Conservation (phyloP, 202 grass and related monocot genomes). For the Eragrostis tef region DNA sequence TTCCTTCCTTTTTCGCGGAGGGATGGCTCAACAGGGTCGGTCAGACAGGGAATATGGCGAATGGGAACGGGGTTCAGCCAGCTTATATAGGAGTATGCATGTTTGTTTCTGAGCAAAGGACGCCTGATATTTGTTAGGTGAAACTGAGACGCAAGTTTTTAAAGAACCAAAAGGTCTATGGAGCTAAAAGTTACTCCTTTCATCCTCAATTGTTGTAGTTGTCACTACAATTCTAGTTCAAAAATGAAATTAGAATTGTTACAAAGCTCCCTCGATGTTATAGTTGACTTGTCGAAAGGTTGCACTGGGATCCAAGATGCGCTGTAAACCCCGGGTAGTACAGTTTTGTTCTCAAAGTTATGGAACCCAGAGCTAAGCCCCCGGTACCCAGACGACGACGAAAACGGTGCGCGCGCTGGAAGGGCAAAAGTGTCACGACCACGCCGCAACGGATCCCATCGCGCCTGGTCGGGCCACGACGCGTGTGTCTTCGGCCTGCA, state of each 20-base stretch:
- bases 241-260: too few relatives aligned
- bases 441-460: slow-evolving; percentile 60
- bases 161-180: background rate
- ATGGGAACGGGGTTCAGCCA: too few relatives aligned
- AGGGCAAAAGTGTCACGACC: slow-evolving; percentile 59
- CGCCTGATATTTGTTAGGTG: background rate
- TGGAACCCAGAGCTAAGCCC: background rate
- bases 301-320: background rate
- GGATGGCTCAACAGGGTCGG: background rate
- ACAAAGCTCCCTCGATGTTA: background rate
- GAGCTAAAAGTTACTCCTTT: too few relatives aligned
- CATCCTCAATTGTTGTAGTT: too few relatives aligned
- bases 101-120: background rate
- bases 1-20: slow-evolving; percentile 20
- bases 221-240: too few relatives aligned
- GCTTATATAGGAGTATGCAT: background rate
- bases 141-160: background rate
- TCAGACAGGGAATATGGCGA: too few relatives aligned
- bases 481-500: slow-evolving; percentile 47
- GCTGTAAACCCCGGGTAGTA: background rate
- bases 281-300: background rate
- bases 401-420: background rate
- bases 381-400: background rate
- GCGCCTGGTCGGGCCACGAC: slow-evolving; percentile 61
- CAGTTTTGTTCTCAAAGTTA: background rate